These are phyloP conservation scores for Pseudonitzschia delicatissima DNA, from an alignment of 108 stramenopile species.

Conservation along the genomic window DNA sequence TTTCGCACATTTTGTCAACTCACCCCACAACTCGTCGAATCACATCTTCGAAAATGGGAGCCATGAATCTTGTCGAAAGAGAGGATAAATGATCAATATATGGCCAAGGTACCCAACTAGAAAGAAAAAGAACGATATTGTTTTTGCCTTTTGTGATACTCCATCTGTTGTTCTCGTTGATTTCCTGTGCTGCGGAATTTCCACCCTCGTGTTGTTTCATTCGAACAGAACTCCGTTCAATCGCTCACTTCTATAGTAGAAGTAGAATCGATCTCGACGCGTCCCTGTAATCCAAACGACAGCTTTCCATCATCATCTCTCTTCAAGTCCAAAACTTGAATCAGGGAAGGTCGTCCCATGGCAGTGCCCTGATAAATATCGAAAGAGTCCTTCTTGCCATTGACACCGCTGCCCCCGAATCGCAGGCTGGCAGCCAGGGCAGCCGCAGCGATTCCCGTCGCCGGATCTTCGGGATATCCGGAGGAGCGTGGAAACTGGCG, in stretches of 20 bases:
- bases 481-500: conserved; percentile 61
- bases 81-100: too few relatives aligned
- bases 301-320: not conserved
- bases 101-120: too few relatives aligned
- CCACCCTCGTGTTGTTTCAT: not conserved
- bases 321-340: conserved; percentile 36
- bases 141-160: too few relatives aligned
- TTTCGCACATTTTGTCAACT: too few relatives aligned
- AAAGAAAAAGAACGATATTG: too few relatives aligned
- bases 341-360: conserved; percentile 57
- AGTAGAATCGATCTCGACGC: conserved; percentile 29
- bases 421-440: conserved; percentile 60
- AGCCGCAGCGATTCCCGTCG: conserved; percentile 76
- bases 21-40: too few relatives aligned
- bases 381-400: conserved; percentile 23
- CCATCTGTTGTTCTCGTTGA: too few relatives aligned
- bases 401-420: not conserved
- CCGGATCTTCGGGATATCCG: conserved; percentile 75
- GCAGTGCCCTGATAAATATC: conserved; percentile 64
- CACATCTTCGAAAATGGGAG: too few relatives aligned
- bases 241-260: conserved; percentile 22
- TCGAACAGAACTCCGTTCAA: not conserved
- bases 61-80: too few relatives aligned
- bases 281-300: conserved; percentile 27
- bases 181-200: not conserved